Conservation (phyloP, 2,329 filamentous ascomycete genomes). For the Teratosphaeria destructans region DNA sequence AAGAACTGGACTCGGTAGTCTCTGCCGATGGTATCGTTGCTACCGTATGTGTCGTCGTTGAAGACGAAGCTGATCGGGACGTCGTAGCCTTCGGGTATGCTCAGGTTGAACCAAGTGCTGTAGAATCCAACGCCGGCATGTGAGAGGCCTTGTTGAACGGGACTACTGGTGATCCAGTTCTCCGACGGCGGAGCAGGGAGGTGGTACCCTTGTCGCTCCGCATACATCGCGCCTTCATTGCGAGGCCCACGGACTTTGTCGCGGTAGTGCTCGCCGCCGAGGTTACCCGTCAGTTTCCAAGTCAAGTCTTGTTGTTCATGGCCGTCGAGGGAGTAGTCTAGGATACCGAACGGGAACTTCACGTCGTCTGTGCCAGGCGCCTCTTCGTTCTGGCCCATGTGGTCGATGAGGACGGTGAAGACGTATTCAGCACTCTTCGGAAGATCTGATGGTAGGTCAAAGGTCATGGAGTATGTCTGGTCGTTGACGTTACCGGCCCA, state of each 20-base stretch:
- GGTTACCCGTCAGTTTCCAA: conserved; percentile 61
- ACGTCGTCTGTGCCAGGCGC: conserved; percentile 48
- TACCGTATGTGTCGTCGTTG: conserved; percentile 2
- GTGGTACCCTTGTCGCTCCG: conserved; percentile 54
- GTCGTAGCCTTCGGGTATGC: conserved; percentile 48
- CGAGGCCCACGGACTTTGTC: conserved; percentile 52
- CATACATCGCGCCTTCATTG: conserved; percentile 56
- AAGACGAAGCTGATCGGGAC: conserved; percentile 53
- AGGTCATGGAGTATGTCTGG: conserved; percentile 41
- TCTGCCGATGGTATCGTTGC: conserved; percentile 15
- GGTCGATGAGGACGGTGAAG: conserved; percentile 61
- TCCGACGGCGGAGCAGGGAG: conserved; percentile 43
- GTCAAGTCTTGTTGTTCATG: conserved; percentile 36
- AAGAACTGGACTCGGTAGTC: conserved; percentile 54
- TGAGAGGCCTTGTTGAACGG: conserved; percentile 34
- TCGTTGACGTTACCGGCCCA: conserved; percentile 49
- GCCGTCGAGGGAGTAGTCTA: conserved; percentile 45
- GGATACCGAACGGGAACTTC: conserved; percentile 53
- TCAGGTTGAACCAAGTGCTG: conserved; percentile 44
- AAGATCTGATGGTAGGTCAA: neutral
- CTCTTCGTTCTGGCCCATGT: conserved; percentile 56
- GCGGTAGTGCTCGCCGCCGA: conserved; percentile 53
- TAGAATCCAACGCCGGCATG: conserved; percentile 50
- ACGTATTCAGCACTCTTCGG: conserved; percentile 34
- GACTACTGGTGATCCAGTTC: conserved; percentile 31